Conservation (phyloP, 2,329 filamentous ascomycete genomes). For the Aspergillus pseudoglaucus region DNA sequence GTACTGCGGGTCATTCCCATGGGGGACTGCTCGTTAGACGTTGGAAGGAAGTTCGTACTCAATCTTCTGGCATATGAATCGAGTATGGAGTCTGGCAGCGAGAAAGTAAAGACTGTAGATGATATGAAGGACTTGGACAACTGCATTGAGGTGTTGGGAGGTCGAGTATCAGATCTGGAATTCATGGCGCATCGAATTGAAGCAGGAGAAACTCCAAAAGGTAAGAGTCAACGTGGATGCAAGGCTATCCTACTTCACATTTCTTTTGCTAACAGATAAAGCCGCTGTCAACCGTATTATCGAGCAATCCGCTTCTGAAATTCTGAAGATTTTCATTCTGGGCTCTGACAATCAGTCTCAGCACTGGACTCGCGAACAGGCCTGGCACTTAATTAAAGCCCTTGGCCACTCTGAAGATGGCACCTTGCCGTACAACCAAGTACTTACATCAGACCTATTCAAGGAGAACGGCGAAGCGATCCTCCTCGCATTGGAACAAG, state of each 20-base stretch:
- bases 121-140: slow-evolving; percentile 68
- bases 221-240: slow-evolving; percentile 17
- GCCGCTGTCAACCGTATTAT: slow-evolving; percentile 83
- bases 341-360: slow-evolving; percentile 50
- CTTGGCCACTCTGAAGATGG: slow-evolving; percentile 59
- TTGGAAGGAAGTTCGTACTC: slow-evolving; percentile 86
- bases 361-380: slow-evolving; percentile 77
- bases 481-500: slow-evolving; percentile 72
- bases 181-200: slow-evolving; percentile 86
- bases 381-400: slow-evolving; percentile 78
- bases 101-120: slow-evolving; percentile 27
- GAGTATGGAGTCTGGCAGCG: slow-evolving; percentile 30
- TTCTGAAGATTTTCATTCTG: slow-evolving; percentile 86
- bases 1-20: slow-evolving; percentile 82
- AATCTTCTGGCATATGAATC: slow-evolving; percentile 59
- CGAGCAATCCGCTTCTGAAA: slow-evolving; percentile 79
- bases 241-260: not conserved
- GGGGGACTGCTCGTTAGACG: slow-evolving; percentile 76
- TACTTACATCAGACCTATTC: slow-evolving; percentile 72
- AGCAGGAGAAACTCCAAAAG: slow-evolving; percentile 72
- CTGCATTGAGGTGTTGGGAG: slow-evolving; percentile 76
- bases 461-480: slow-evolving; percentile 65
- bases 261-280: slow-evolving; percentile 19
- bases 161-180: slow-evolving; percentile 90
- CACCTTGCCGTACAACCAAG: slow-evolving; percentile 72